Evolutionary conservation across 2,329 filamentous ascomycete genomes (phyloP), one percentile per base, ranked within the genome.

Genomic region (Cladophialophora carrionii): DNA sequence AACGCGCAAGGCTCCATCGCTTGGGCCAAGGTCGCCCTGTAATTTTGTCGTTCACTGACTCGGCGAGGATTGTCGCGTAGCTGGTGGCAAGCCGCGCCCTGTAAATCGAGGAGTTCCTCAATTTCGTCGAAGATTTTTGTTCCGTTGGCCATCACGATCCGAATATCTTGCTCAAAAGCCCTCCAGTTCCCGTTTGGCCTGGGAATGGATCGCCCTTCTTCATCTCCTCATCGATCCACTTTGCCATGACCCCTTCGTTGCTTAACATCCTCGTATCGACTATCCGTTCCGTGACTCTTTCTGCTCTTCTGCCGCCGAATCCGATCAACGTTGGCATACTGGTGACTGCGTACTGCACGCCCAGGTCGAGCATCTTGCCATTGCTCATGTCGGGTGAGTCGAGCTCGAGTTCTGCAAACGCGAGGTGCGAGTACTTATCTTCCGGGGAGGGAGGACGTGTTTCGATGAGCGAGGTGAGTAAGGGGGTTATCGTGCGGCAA

Each of bases 361-460:
- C 70, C 37, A 71, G 29, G 54, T 71, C 68, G 53, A 68, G 66
- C 69, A 72, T 71, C n/a, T 56, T 67, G 37, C 69, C 70, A 58
- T 69, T 65, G 41, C 65, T 67, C n/a, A n/a, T 83, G 61, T 71
- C 70, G 20, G 70, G 67, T 29, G 63, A 67, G 56, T 72, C 70
- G 14, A 72, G 63, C 51, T 71, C 67, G 9, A 72, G 51, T 52
- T 72, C 70, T 20, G 70, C 70, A 48, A 72, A 68, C 0, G 69
- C 68, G n/a, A 72, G 63, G 2, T 43, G 48, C 7, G 67, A 64
- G 54, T 62, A 72, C 24, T 58, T 64, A 20, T 72, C 70, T 22
- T 54, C 61, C 1, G 63, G 58, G 8, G 57, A 59, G 6, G 61
- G 56, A 17, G 65, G 60, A 1, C 70, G 65, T 9, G 66, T 66